A percentile compares a stretch with the other conserved stretches of the same genome.
phyloP scores from a whole-genome alignment of 2,329 filamentous ascomycete genomes.

The Nemania abortiva region DNA sequence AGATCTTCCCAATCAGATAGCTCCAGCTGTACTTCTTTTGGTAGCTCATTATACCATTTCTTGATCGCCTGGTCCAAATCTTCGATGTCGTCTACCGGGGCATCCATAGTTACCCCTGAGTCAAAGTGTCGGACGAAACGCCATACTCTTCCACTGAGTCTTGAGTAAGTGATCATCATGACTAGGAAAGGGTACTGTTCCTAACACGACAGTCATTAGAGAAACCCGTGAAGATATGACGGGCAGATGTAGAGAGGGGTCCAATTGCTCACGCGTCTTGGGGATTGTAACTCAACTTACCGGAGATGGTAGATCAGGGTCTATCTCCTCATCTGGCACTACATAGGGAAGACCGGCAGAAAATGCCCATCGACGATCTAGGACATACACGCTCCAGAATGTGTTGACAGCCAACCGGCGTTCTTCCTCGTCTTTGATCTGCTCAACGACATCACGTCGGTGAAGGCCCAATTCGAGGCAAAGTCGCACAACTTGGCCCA shows the following conservation, averaged over 20 bases:
- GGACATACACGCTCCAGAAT: slow-evolving; percentile 88
- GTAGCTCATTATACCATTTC: slow-evolving; percentile 87
- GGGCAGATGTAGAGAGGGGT: neutral
- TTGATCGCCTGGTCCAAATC: slow-evolving; percentile 85
- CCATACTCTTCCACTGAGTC: slow-evolving; percentile 89
- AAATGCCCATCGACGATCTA: slow-evolving; percentile 90
- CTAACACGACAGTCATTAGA: slow-evolving; percentile 50
- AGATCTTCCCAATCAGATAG: slow-evolving; percentile 68
- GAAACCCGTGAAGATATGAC: slow-evolving; percentile 6
- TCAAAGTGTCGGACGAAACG: slow-evolving; percentile 79
- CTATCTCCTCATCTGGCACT: slow-evolving; percentile 87
- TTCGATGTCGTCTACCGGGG: slow-evolving; percentile 80
- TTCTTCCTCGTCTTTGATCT: slow-evolving; percentile 76
- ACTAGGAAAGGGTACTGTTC: slow-evolving; percentile 77
- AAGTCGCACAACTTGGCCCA: slow-evolving; percentile 83
- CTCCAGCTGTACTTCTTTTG: slow-evolving; percentile 62
- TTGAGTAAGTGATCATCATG: slow-evolving; percentile 87
- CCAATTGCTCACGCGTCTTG: neutral
- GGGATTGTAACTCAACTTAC: slow-evolving; percentile 62
- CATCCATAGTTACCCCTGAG: slow-evolving; percentile 68
- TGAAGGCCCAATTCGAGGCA: slow-evolving; percentile 88
- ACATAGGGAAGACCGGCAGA: slow-evolving; percentile 90
- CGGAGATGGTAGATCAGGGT: slow-evolving; percentile 81
- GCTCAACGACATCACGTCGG: slow-evolving; percentile 77
- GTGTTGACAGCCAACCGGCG: slow-evolving; percentile 75